phyloP scores from a whole-genome alignment of 192 early-diverging fungal species.

The Entomortierella beljakovae region DNA sequence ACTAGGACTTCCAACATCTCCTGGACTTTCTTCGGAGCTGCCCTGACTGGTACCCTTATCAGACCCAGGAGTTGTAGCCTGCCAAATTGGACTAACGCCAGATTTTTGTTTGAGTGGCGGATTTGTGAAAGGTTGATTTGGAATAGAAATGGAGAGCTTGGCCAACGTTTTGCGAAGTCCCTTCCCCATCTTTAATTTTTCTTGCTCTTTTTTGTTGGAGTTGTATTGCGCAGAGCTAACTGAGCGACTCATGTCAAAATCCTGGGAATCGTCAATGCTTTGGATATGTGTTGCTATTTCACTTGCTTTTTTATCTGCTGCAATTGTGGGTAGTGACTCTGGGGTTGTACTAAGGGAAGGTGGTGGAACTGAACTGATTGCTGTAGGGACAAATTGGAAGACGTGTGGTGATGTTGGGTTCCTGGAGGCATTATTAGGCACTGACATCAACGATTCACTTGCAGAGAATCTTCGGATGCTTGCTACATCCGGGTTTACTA shows the following conservation, averaged over 20 bases:
- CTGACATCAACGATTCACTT: background rate
- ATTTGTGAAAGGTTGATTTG: constrained; percentile 6
- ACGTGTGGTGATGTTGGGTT: background rate
- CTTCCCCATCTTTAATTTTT: constrained; percentile 28
- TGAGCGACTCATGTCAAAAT: constrained; percentile 40
- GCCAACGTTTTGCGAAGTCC: constrained; percentile 39
- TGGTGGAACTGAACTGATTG: background rate
- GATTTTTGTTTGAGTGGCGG: background rate
- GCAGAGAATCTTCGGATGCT: constrained; percentile 5
- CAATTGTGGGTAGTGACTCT: background rate
- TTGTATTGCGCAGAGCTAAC: background rate
- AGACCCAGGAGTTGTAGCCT: constrained; percentile 24
- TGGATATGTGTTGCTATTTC: background rate
- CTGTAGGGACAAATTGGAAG: background rate
- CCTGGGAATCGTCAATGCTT: background rate
- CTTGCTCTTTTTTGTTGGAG: constrained; percentile 13
- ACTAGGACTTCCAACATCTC: constrained; percentile 17
- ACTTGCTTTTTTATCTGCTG: background rate
- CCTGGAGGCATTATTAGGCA: background rate
- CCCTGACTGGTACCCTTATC: constrained; percentile 13
- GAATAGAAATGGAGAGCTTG: constrained; percentile 45
- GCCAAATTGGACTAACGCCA: constrained; percentile 8
- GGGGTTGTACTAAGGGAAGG: background rate
- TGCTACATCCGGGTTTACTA: constrained; percentile 43
- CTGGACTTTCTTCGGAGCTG: constrained; percentile 22